These are phyloP conservation scores for Paspalum vaginatum DNA, from an alignment of 176 grass and related monocot genomes.

Conservation along the genomic window DNA sequence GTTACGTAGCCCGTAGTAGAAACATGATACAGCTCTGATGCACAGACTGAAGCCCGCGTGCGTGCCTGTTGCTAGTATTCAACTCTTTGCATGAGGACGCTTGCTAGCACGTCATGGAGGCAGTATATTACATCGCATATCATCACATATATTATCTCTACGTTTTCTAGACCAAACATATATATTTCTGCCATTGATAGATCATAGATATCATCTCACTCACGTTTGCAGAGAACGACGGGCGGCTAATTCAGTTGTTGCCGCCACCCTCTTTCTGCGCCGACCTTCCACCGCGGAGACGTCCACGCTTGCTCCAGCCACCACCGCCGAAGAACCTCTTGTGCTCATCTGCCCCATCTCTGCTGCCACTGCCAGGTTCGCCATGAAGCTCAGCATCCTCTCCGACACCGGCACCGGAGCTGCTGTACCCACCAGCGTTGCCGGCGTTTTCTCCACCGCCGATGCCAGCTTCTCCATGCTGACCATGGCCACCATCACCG, in stretches of 20 bases:
- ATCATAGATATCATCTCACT: background rate
- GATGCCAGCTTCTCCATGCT: background rate
- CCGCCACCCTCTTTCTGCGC: conserved; percentile 34
- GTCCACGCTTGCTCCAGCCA: conserved; percentile 48
- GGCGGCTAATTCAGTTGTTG: conserved; percentile 2
- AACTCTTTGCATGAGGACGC: background rate
- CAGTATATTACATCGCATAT: conserved; percentile 18
- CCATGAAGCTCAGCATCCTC: background rate
- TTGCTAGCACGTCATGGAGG: background rate
- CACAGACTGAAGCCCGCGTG: background rate
- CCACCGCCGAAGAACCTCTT: background rate
- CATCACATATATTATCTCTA: background rate
- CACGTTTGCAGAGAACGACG: conserved; percentile 5
- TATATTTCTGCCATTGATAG: background rate
- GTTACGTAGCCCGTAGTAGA: background rate
- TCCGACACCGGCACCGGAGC: background rate
- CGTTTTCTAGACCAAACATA: background rate
- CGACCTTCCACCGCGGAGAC: conserved; percentile 22
- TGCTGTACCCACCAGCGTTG: background rate
- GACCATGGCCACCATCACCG: background rate
- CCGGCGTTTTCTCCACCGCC: background rate
- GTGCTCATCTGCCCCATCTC: background rate
- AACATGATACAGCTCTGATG: background rate
- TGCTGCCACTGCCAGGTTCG: background rate
- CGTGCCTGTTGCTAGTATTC: background rate